Conservation (phyloP, 139 green algal genomes). For the Chlamydomonas schloesseri region DNA sequence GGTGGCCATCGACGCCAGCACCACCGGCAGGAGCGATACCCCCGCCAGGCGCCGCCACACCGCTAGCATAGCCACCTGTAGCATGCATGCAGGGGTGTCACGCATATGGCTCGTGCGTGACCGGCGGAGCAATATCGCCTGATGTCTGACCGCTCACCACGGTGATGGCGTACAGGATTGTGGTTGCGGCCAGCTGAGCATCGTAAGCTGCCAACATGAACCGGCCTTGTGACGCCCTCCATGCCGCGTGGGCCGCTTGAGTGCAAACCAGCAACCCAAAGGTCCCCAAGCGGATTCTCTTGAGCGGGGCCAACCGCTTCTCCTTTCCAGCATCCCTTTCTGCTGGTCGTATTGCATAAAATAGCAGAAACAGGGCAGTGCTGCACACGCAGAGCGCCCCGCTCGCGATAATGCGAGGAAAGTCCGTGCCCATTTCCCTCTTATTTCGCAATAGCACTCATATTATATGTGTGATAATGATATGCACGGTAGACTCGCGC, state of each 20-base stretch:
- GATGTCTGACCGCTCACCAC: too few relatives aligned
- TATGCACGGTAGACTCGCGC: too few relatives aligned
- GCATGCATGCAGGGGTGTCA: neutral
- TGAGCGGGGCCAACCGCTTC: neutral
- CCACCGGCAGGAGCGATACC: conserved; percentile 16
- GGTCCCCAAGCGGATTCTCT: conserved; percentile 7
- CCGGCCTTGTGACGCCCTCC: neutral
- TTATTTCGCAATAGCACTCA: too few relatives aligned
- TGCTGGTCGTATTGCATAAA: conserved; percentile 12
- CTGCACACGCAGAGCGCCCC: neutral
- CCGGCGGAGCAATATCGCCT: too few relatives aligned
- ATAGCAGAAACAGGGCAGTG: conserved; percentile 4
- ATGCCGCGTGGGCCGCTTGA: neutral
- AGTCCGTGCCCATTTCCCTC: too few relatives aligned
- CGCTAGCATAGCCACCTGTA: neutral
- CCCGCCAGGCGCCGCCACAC: neutral
- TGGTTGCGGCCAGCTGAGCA: neutral
- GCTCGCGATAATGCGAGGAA: too few relatives aligned
- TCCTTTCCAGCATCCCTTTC: neutral
- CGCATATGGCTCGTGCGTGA: neutral
- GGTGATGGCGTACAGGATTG: conserved; percentile 1
- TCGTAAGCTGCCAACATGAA: conserved; percentile 31
- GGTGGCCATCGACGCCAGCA: conserved; percentile 4
- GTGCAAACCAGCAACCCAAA: neutral
- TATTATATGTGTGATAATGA: too few relatives aligned